phyloP scores from a whole-genome alignment of 345 rosid species.

The Sisymbrium irio region DNA sequence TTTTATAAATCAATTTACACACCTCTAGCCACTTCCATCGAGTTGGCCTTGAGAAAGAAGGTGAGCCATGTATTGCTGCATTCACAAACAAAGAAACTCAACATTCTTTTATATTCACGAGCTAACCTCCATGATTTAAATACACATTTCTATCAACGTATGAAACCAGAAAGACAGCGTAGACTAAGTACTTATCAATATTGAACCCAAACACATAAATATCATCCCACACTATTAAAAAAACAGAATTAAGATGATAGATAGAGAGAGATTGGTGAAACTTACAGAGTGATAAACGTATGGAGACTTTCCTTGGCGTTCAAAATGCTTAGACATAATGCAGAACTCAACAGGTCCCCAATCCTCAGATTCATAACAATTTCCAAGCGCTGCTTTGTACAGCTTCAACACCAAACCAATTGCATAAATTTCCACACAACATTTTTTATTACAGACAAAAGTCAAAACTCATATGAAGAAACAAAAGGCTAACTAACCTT shows the following conservation, averaged over 20 bases:
- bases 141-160: too few relatives aligned
- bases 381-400: slow-evolving; percentile 87
- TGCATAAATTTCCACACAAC: not conserved
- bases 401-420: slow-evolving; percentile 43
- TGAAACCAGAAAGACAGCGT: not conserved
- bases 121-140: not conserved
- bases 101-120: not conserved
- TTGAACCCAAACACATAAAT: not conserved
- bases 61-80: slow-evolving; percentile 93
- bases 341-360: slow-evolving; percentile 85
- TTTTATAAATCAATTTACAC: not conserved
- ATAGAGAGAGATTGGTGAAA: not conserved
- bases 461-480: not conserved
- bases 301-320: slow-evolving; percentile 89
- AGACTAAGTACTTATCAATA: too few relatives aligned
- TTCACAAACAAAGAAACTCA: slow-evolving; percentile 7
- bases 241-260: too few relatives aligned
- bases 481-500: slow-evolving; percentile 43
- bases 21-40: slow-evolving; percentile 66
- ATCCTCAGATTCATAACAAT: slow-evolving; percentile 78
- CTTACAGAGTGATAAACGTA: slow-evolving; percentile 85
- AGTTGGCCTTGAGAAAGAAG: slow-evolving; percentile 87
- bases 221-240: not conserved
- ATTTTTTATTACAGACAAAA: not conserved
- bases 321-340: slow-evolving; percentile 87